These are phyloP conservation scores for Bryopsis sp. DNA, from an alignment of 139 green algal species.

Conservation along the genomic window DNA sequence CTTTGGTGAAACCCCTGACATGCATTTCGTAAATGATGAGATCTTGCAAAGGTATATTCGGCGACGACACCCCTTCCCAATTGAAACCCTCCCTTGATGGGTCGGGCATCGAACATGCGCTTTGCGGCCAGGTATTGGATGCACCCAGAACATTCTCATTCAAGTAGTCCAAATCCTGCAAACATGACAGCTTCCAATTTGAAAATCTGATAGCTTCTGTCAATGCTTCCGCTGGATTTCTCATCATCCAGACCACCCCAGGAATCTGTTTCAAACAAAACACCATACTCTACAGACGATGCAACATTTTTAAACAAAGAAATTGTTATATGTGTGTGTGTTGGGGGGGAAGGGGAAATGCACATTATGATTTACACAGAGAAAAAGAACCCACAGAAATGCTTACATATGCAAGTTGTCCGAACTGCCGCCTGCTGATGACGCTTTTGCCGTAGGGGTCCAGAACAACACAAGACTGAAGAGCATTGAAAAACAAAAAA, in stretches of 20 bases:
- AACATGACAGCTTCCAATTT: constrained; percentile 17
- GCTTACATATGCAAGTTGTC: constrained; percentile 52
- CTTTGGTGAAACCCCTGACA: constrained; percentile 87
- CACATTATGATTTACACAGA: constrained; percentile 1
- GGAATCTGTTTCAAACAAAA: no score
- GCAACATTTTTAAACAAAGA: no score
- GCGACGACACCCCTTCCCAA: constrained; percentile 73
- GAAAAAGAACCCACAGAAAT: background rate
- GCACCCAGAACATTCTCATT: constrained; percentile 7
- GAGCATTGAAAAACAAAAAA: background rate
- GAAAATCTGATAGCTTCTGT: background rate
- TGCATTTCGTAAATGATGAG: constrained; percentile 96
- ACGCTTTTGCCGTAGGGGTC: constrained; percentile 84
- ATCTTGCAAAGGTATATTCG: constrained; percentile 72
- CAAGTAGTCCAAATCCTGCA: background rate
- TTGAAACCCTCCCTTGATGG: constrained; percentile 52
- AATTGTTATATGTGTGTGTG: no score
- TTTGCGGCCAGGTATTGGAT: background rate
- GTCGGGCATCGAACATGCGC: background rate
- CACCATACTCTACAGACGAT: no score
- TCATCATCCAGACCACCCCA: no score
- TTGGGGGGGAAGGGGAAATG: no score
- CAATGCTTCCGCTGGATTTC: no score
- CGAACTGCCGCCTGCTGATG: constrained; percentile 60
- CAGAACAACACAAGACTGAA: constrained; percentile 49